phyloP scores from a whole-genome alignment of 441 rosid genomes.

The Gossypium schwendimanii region DNA sequence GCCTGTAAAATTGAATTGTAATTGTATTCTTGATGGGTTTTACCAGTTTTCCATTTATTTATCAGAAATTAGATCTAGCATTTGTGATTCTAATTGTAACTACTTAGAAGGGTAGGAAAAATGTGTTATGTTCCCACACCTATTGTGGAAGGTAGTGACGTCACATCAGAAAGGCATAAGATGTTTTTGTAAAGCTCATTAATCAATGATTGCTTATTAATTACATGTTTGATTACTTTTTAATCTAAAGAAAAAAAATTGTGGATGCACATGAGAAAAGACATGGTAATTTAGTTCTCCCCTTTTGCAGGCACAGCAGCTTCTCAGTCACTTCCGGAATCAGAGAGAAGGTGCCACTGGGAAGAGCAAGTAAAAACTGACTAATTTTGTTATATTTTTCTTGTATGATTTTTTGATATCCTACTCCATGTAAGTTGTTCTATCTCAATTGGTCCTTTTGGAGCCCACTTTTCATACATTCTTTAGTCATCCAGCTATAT shows the following conservation, averaged over 20 bases:
- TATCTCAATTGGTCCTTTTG: constrained; percentile 8
- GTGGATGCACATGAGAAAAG: constrained; percentile 1
- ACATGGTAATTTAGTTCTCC: constrained; percentile 13
- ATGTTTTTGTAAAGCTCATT: neutral
- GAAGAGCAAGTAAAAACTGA: constrained; percentile 45
- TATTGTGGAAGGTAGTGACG: neutral
- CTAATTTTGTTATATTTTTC: constrained; percentile 12
- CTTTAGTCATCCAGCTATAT: constrained; percentile 15
- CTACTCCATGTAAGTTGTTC: constrained; percentile 3
- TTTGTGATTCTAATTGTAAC: neutral
- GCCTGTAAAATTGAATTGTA: neutral
- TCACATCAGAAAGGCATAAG: neutral
- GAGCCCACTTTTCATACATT: neutral
- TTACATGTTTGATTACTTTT: neutral
- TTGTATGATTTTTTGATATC: constrained; percentile 1
- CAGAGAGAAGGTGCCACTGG: constrained; percentile 63
- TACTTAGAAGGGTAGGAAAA: neutral
- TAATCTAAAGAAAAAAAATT: neutral
- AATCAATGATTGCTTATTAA: neutral
- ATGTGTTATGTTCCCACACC: neutral
- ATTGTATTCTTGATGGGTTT: neutral
- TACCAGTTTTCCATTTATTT: neutral
- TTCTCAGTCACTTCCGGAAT: constrained; percentile 82
- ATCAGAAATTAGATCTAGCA: neutral
- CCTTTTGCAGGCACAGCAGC: constrained; percentile 77